These are phyloP conservation scores for Paramyrothecium roridum DNA, from an alignment of 2,329 filamentous ascomycete genomes.

Conservation along the genomic window DNA sequence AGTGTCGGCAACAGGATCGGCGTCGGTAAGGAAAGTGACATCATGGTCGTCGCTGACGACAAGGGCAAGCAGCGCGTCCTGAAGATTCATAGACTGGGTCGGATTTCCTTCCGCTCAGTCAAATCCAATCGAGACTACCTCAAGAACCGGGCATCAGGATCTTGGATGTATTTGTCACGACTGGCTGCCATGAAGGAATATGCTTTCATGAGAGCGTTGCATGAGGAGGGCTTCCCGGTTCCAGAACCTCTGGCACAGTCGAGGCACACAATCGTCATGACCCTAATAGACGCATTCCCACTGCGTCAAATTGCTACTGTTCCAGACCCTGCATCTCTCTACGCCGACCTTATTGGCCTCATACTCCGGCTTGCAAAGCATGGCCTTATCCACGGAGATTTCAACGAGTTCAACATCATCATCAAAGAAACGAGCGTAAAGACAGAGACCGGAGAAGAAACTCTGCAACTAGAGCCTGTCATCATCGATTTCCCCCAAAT, in stretches of 20 bases:
- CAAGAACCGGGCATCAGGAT: constrained; percentile 71
- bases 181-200: constrained; percentile 92
- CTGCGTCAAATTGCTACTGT: constrained; percentile 84
- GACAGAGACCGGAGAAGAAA: constrained; percentile 36
- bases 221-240: constrained; percentile 82
- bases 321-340: constrained; percentile 79
- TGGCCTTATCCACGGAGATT: constrained; percentile 95
- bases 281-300: constrained; percentile 86
- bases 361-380: constrained; percentile 80
- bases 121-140: constrained; percentile 96
- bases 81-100: constrained; percentile 92
- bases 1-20: constrained; percentile 93
- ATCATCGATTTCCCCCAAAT: constrained; percentile 98
- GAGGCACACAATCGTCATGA: constrained; percentile 95
- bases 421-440: constrained; percentile 68
- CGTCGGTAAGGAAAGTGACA: constrained; percentile 96
- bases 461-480: constrained; percentile 65
- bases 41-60: constrained; percentile 85
- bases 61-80: constrained; percentile 75
- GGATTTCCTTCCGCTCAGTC: constrained; percentile 95
- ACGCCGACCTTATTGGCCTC: constrained; percentile 84
- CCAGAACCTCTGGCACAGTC: constrained; percentile 86
- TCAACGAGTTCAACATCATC: constrained; percentile 98
- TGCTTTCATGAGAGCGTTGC: constrained; percentile 86
- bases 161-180: constrained; percentile 97